These are phyloP conservation scores for Sporothrix inflata DNA, from an alignment of 2,329 filamentous ascomycete genomes.

Conservation along the genomic window DNA sequence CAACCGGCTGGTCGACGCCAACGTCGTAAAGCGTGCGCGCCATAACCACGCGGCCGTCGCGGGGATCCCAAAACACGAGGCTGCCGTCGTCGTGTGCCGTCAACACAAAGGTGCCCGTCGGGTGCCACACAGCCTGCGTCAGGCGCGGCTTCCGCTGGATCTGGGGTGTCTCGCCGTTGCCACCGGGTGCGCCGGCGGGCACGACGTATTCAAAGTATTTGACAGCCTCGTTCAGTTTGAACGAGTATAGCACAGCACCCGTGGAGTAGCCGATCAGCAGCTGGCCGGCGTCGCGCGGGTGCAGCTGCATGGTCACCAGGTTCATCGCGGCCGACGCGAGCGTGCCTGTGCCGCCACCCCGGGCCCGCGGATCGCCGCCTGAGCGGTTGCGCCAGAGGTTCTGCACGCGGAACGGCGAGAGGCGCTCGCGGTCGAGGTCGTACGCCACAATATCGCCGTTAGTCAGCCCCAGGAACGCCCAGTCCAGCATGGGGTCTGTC, in stretches of 20 bases:
- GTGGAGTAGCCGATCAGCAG: conserved; percentile 88
- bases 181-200: conserved; percentile 80
- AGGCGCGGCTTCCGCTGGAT: conserved; percentile 71
- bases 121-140: conserved; percentile 89
- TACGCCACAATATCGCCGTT: conserved; percentile 89
- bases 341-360: not conserved
- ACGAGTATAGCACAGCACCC: conserved; percentile 87
- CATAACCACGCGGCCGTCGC: conserved; percentile 81
- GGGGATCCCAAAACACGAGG: conserved; percentile 91
- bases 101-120: conserved; percentile 85
- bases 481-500: conserved; percentile 90
- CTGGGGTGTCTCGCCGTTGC: conserved; percentile 67
- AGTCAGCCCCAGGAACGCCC: conserved; percentile 82
- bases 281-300: conserved; percentile 90
- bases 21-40: conserved; percentile 78
- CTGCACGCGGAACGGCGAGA: conserved; percentile 77
- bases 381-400: conserved; percentile 83
- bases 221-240: conserved; percentile 82
- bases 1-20: conserved; percentile 70
- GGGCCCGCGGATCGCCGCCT: conserved; percentile 44
- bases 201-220: conserved; percentile 84
- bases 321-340: conserved; percentile 43
- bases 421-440: conserved; percentile 79
- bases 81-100: conserved; percentile 90
- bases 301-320: conserved; percentile 79